Evolutionary conservation across 257 asterid species (phyloP), one percentile per base, ranked within the genome.

Genomic region (Haberlea rhodopensis): DNA sequence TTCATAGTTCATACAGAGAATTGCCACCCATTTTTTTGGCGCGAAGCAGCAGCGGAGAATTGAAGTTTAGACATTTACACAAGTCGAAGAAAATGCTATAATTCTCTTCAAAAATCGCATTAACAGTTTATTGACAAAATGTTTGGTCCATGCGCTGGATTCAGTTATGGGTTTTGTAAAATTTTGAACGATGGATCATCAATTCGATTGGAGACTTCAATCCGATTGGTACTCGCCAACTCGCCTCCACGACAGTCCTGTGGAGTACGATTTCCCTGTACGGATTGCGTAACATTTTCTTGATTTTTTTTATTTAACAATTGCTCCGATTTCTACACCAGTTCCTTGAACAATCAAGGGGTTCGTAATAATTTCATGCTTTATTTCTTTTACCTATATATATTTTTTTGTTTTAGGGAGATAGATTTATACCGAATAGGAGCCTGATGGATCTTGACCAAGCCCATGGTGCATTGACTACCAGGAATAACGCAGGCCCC

Each of bases 391-490:
- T 59, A n/a, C n/a, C n/a, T n/a, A 37, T 28, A 45, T 18, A 37
- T 31, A 52, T 57, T 63, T 21, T 49, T 15, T 57, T 26, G 5
- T 25, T 57, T n/a, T 66, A 87, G 96, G 96, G 95, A 24, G 97
- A 90, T 77, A 78, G 96, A 70, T 90, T 90, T 67, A 90, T 90
- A 57, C 97, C 96, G 4, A 90, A 82, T 57, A 63, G 97, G 81
- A 90, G 97, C 74, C 73, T 87, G 77, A 90, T 87, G 96, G 84
- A 90, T 85, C 82, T 90, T 65, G 85, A 84, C 81, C 96, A 78
- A 79, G 95, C 95, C 56, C 86, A 71, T 27, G 75, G 78, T 59
- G 71, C 71, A 66, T 81, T 88, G 85, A 86, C 88, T 8, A 86
- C 51, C 69, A 62, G 62, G 70, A 24, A 51, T 23, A 27, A 52